A percentile compares a stretch with the other conserved stretches of the same genome.
These are phyloP conservation scores for Calocybe cyanea DNA, from an alignment of 768 basidiomycete species.

Conservation along the genomic window DNA sequence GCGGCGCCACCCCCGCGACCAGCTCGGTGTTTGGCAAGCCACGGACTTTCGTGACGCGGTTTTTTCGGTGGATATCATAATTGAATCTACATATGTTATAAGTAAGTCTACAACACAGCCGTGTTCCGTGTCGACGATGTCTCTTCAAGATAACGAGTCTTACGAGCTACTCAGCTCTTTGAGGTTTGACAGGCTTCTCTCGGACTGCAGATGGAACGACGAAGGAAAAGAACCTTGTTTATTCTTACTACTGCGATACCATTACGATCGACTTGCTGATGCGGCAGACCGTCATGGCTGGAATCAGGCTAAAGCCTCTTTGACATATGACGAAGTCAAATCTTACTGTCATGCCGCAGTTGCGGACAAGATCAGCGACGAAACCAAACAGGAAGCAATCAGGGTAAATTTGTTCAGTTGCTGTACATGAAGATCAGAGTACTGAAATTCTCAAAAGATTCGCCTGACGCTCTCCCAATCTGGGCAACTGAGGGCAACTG, in stretches of 20 bases:
- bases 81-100: too few relatives aligned
- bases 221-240: constrained; percentile 48
- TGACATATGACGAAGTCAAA: constrained; percentile 39
- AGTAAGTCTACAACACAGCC: too few relatives aligned
- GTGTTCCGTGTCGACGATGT: constrained; percentile 5
- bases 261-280: constrained; percentile 53
- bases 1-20: too few relatives aligned
- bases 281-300: constrained; percentile 53
- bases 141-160: background rate
- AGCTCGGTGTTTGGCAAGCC: too few relatives aligned
- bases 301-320: constrained; percentile 28
- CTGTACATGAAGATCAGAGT: constrained; percentile 4
- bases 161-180: constrained; percentile 51
- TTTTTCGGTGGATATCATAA: too few relatives aligned
- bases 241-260: constrained; percentile 59
- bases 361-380: constrained; percentile 18
- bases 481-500: constrained; percentile 33
- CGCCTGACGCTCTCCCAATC: constrained; percentile 45
- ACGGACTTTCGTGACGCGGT: too few relatives aligned
- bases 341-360: constrained; percentile 44
- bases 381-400: constrained; percentile 21
- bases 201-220: constrained; percentile 53
- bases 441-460: constrained; percentile 33
- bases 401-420: constrained; percentile 21
- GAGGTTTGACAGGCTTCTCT: constrained; percentile 53